Base-by-base conservation (phyloP, 2,329 filamentous ascomycete genomes). In the Botrytis squamosa region DNA sequence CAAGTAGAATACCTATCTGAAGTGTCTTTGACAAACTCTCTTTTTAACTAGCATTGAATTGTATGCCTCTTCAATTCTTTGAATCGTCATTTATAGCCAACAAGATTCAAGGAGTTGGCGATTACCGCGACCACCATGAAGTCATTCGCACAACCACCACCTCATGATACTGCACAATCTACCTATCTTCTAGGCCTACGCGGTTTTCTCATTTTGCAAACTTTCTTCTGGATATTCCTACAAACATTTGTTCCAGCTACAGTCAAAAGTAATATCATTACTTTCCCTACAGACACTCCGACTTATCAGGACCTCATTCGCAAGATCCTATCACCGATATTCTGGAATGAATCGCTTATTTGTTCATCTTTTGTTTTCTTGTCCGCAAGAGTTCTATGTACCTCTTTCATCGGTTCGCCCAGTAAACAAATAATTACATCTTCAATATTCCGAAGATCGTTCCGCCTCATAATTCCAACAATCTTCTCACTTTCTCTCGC, bases 301-400 rank as follows among this genome's bases (percentile, higher is more conserved):
- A 70, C 77, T 20, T 84, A 84, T 73, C 83, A 85, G 77, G 76
- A 80, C 25, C 77, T 84, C 42, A 77, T 86, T 44, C 83, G 84
- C 67, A 84, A 85, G 73, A 81, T 83, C 2, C 79, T 86, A 59
- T 84, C 83, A 0, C 82, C 85, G 22, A 77, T 86, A 6, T 82
- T 74, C 73, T 85, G 84, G 83, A 85, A 86, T 74, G 80, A 83
- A 49, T 81, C 82, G 46, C 79, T 86, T 73, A 83, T 86, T 70
- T 84, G 84, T 78, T 83, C 83, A 36, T 83, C 82, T 79, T 82
- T 86, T 77, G 83, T 86, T 74, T 80, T 85, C 38, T 79, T 86
- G 33, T 85, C 84, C 5, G 84, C 83, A 10, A 83, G 85, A 18
- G 82, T 82, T 18, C 79, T 81, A 38, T 81, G 81, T 49, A 79